Conservation (phyloP, 163 green algal species). For the Volvox carteri region DNA sequence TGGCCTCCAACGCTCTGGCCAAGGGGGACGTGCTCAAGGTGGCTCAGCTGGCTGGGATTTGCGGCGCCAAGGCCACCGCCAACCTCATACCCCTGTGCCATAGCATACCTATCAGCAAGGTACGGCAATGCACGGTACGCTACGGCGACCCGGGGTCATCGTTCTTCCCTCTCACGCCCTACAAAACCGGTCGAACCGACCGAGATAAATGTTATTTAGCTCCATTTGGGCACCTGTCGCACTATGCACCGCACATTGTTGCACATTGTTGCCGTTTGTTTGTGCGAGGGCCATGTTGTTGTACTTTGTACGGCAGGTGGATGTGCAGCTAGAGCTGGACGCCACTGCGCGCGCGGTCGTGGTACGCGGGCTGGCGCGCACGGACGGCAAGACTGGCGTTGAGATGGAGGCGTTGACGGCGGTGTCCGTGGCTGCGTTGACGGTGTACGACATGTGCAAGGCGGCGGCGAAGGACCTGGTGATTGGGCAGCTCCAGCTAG, state of each 20-base stretch:
- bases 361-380: constrained; percentile 75
- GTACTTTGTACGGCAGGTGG: too few species aligned
- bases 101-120: constrained; percentile 86
- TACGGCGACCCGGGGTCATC: too few species aligned
- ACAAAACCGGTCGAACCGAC: too few species aligned
- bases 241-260: too few species aligned
- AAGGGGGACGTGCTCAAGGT: constrained; percentile 86
- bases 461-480: constrained; percentile 81
- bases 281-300: too few species aligned
- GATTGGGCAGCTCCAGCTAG: constrained; percentile 86
- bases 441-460: constrained; percentile 99
- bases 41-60: constrained; percentile 90
- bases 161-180: too few species aligned
- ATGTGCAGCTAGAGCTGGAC: constrained; percentile 80
- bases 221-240: too few species aligned
- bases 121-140: too few species aligned
- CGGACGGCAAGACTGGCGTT: constrained; percentile 85
- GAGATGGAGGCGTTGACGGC: constrained; percentile 99
- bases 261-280: too few species aligned
- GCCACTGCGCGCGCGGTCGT: constrained; percentile 62
- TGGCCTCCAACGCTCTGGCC: constrained; percentile 67
- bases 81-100: constrained; percentile 97
- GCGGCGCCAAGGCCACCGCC: constrained; percentile 91
- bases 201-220: too few species aligned
- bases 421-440: constrained; percentile 87